Evolutionary conservation across 257 asterid species (phyloP), one percentile per base, ranked within the genome.

Genomic region (Hygrophila difformis): DNA sequence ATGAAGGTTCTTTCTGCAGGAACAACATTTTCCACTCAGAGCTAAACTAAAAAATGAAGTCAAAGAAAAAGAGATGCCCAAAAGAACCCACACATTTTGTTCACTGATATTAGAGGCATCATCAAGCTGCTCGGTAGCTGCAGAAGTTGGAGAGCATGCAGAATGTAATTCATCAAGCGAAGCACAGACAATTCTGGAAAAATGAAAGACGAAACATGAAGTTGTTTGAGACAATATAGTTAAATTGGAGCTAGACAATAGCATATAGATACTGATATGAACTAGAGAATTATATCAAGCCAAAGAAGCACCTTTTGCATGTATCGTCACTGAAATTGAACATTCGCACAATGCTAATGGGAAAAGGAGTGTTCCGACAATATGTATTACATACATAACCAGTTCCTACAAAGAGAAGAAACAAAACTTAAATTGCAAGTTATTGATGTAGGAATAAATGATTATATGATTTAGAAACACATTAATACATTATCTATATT

Each of bases 331-430:
- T 65, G 60, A 91, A 76, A 70, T 91, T 91, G 89, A 91, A 91
- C 76, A 86, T 91, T 61, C 91, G 69, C 22, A 77, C 81, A 42
- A 91, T 85, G 69, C 60, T 76, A 26, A 76, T 47, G 7, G 88
- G 72, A 66, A 64, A 66, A 13, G 96, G 88, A 10, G 63, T 44
- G 44, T 8, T 57, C 55, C 98, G 78, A 9, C 45, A 46, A 65
- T 77, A 66, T 39, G 96, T 77, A 69, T 82, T 85, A 72, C 98
- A 91, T 26, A 79, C 84, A 64, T 73, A 85, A 41, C 98, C 98
- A 59, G 68, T 73, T 62, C 98, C 98, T 89, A 66, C 13, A 56
- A 59, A 39, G 41, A 56, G n/a, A n/a, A n/a, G n/a, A n/a, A n/a
- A n/a, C n/a, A n/a, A n/a, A n/a, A n/a, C n/a, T n/a, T n/a, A n/a